Base-by-base conservation (phyloP, 768 basidiomycete species). In the Termitomyces eurrhizus region DNA sequence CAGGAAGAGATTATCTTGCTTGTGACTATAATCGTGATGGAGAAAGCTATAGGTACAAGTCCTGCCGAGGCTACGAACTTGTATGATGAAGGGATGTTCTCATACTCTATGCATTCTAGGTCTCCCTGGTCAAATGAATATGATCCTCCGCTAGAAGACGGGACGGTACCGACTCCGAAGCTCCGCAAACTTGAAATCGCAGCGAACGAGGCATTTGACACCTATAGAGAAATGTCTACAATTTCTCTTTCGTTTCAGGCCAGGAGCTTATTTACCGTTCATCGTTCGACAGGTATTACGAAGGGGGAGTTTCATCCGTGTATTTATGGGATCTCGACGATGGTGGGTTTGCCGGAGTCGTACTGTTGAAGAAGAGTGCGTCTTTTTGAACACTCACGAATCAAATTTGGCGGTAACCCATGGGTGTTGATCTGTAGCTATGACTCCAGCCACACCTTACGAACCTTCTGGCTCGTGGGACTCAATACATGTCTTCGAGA, bases 61-160 rank as follows among this genome's bases (percentile, higher is more conserved):
- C 21, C 18, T 56, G 36, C n/a, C 50, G 42, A 21, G 3, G 53
- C 26, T 49, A 29, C 41, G 26, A 18, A 32, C 26, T 44, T 46
- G 18, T 35, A 16, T n/a, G n/a, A 14, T 13, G 29, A 57, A 18
- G n/a, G 11, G 37, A 37, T 46, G 53, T 52, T 32, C 56, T 60
- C 48, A 62, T 35, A n/a, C 11, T 53, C 45, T 11, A 33, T 32
- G 11, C 62, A n/a, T 52, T 48, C 2, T 60, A 99, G 96, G 68
- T 99, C 97, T 2, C 97, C 97, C 8, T 98, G 96, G 95, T 95
- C 95, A 26, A 99, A 98, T 72, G 89, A 92, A 70, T 99, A 98
- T 70, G 89, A 94, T 63, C 92, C 95, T 26, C 90, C 90, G 1
- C 73, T 94, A 49, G 89, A 95, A 21, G 93, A 96, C 64, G 96